These are phyloP conservation scores for Schoenoplectus tabernaemontani DNA, from an alignment of 202 grass and related monocot genomes.

Conservation along the genomic window DNA sequence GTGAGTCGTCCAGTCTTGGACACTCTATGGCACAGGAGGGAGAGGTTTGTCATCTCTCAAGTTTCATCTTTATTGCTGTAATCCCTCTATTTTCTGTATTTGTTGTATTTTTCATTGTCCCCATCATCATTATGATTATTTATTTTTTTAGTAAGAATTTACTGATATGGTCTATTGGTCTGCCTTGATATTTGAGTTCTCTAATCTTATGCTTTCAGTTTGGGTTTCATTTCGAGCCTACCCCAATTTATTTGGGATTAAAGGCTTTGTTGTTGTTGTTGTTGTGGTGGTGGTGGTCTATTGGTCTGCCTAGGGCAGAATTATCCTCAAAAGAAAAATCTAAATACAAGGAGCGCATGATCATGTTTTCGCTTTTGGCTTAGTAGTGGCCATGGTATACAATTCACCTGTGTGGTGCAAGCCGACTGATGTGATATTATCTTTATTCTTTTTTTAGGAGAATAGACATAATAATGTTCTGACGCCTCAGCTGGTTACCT, in stretches of 20 bases:
- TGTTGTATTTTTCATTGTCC: not conserved
- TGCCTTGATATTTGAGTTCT: too few relatives aligned
- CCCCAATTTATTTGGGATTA: too few relatives aligned
- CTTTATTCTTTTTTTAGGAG: conserved; percentile 33
- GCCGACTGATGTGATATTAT: not conserved
- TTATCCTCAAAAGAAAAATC: not conserved
- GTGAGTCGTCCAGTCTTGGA: conserved; percentile 85
- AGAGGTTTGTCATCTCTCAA: conserved; percentile 27
- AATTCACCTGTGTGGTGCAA: not conserved
- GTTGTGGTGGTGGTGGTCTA: too few relatives aligned
- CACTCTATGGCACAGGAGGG: conserved; percentile 54
- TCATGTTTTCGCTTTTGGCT: not conserved
- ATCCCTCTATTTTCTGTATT: not conserved
- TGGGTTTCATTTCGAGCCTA: too few relatives aligned
- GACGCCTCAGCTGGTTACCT: conserved; percentile 69
- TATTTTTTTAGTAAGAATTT: not conserved
- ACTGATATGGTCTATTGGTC: not conserved
- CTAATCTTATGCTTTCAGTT: too few relatives aligned
- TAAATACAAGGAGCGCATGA: not conserved
- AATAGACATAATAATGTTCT: conserved; percentile 63
- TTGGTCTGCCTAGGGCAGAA: not conserved
- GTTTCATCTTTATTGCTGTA: not conserved
- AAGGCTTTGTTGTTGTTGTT: too few relatives aligned
- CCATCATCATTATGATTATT: not conserved
- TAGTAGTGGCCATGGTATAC: not conserved